These are phyloP conservation scores for Globisporangium nodosum DNA, from an alignment of 352 stramenopile genomes.

Conservation along the genomic window DNA sequence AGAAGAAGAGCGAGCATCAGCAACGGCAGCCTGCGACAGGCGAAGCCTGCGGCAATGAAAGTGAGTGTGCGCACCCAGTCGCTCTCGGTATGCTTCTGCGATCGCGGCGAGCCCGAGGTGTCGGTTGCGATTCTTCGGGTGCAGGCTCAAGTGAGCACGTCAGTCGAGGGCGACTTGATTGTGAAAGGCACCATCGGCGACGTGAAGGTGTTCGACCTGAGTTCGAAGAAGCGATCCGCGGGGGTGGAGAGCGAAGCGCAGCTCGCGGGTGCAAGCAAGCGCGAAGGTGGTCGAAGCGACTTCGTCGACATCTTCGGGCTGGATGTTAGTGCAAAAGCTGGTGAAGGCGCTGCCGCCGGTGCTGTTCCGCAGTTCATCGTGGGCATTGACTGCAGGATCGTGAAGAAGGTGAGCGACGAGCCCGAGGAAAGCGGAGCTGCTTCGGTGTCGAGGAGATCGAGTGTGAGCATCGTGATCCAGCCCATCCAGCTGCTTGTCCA, in stretches of 20 bases:
- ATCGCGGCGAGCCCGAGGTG: slow-evolving; percentile 54
- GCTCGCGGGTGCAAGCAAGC: slow-evolving; percentile 1
- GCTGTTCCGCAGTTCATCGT: slow-evolving; percentile 27
- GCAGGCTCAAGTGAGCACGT: slow-evolving; percentile 27
- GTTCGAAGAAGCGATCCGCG: slow-evolving; percentile 21
- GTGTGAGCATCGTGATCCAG: slow-evolving; percentile 34
- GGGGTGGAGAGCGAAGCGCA: slow-evolving; percentile 9
- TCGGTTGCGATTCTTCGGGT: slow-evolving; percentile 68
- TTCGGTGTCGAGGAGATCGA: slow-evolving; percentile 23
- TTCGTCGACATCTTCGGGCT: slow-evolving; percentile 58
- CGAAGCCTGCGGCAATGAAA: slow-evolving; percentile 25
- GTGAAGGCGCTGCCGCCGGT: not conserved
- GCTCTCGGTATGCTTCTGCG: slow-evolving; percentile 70
- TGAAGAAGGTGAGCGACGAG: slow-evolving; percentile 5
- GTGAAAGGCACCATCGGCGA: slow-evolving; percentile 50
- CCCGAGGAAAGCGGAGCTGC: slow-evolving; percentile 1
- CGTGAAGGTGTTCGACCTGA: slow-evolving; percentile 70
- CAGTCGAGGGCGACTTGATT: slow-evolving; percentile 21
- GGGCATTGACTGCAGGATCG: slow-evolving; percentile 38
- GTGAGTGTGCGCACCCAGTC: slow-evolving; percentile 58
- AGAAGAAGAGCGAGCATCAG: not conserved
- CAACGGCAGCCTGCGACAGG: not conserved
- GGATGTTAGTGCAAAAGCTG: slow-evolving; percentile 19
- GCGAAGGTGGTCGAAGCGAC: slow-evolving; percentile 9
- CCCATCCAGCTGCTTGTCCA: slow-evolving; percentile 51